Evolutionary conservation across 768 basidiomycete species (phyloP).

Genomic region (Mycena metata): DNA sequence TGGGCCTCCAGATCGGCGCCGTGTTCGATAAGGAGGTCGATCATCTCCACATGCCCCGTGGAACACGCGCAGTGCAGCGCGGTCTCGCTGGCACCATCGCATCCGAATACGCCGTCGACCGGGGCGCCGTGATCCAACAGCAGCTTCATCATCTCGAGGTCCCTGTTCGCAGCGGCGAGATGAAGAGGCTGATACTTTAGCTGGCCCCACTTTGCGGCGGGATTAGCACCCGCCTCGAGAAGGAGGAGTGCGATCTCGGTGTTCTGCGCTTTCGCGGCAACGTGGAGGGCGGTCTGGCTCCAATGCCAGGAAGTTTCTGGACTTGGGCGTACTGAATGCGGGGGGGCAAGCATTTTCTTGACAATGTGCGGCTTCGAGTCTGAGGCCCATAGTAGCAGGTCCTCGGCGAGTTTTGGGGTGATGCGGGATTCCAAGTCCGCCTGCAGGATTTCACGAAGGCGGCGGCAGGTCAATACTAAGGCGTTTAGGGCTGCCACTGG

Average conservation of each 20-base stretch:
- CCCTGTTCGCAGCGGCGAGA: neutral
- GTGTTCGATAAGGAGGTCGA: constrained; percentile 3
- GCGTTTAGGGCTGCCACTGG: neutral
- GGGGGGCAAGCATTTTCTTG: constrained; percentile 13
- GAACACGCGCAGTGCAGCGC: constrained; percentile 5
- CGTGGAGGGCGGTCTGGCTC: neutral
- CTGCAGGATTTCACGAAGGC: constrained; percentile 22
- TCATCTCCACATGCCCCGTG: constrained; percentile 12
- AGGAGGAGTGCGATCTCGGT: neutral
- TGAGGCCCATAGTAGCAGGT: constrained; percentile 6
- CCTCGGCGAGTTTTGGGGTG: neutral
- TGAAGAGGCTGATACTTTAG: constrained; percentile 1
- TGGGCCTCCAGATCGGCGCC: neutral
- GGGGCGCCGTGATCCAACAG: constrained; percentile 13
- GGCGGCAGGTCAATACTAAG: constrained; percentile 2
- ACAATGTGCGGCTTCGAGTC: constrained; percentile 19
- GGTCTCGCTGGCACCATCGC: neutral
- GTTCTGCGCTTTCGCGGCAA: neutral
- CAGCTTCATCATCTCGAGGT: constrained; percentile 20
- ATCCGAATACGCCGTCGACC: neutral
- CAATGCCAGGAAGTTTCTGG: neutral
- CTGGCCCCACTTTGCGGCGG: neutral
- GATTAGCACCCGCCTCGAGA: constrained; percentile 18
- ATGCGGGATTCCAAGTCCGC: constrained; percentile 23
- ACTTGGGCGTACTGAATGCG: constrained; percentile 2